These are phyloP conservation scores for Termitomyces sp. DNA, from an alignment of 768 basidiomycete genomes.

Conservation along the genomic window DNA sequence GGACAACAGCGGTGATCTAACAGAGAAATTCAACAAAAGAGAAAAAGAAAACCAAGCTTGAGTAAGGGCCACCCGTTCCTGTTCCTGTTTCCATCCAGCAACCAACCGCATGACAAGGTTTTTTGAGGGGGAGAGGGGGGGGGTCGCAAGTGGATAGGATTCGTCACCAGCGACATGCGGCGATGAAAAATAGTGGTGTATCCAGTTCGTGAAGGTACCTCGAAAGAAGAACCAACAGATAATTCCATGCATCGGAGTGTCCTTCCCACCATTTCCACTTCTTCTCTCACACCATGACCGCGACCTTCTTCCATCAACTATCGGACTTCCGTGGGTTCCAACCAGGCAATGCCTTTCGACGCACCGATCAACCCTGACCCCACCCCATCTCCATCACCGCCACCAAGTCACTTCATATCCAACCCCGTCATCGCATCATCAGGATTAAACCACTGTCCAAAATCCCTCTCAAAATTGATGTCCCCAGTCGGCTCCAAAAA, in stretches of 20 bases:
- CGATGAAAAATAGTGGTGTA: not conserved
- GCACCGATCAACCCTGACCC: not conserved
- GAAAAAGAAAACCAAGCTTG: not conserved
- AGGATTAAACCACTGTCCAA: conserved; percentile 72
- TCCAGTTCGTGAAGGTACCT: not conserved
- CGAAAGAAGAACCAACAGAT: not conserved
- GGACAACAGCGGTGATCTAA: not conserved
- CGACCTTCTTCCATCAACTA: not conserved
- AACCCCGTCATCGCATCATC: conserved; percentile 32
- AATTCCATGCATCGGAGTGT: not conserved
- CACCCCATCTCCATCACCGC: not conserved
- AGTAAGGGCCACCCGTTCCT: conserved; percentile 1
- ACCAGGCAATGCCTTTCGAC: not conserved
- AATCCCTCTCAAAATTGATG: conserved; percentile 68
- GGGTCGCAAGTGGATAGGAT: not conserved
- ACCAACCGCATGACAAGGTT: not conserved
- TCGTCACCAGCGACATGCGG: not conserved
- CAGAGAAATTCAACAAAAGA: not conserved
- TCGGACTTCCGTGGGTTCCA: not conserved
- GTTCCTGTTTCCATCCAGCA: conserved; percentile 4
- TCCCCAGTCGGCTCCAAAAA: conserved; percentile 43
- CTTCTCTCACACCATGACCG: not conserved
- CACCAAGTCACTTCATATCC: conserved; percentile 13
- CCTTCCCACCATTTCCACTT: not conserved
- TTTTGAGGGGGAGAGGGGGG: not conserved